phyloP scores from a whole-genome alignment of 495 filamentous ascomycete species.

The Aspergillus homomorphus region DNA sequence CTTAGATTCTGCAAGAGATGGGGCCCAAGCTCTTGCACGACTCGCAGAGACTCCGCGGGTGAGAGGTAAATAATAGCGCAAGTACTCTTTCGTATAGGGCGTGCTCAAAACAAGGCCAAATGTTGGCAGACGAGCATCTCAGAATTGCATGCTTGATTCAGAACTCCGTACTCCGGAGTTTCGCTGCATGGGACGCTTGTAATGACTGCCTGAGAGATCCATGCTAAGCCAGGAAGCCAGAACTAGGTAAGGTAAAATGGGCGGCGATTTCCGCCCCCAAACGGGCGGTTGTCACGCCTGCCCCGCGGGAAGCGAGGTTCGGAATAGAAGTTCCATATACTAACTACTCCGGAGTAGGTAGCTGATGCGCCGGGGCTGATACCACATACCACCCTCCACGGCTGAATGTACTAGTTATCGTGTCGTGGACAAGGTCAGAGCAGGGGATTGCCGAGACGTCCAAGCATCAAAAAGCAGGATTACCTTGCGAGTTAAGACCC shows the following conservation, averaged over 20 bases:
- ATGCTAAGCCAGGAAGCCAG: constrained; percentile 4
- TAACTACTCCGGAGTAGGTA: not conserved
- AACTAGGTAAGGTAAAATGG: constrained; percentile 1
- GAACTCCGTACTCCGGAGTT: too few species aligned
- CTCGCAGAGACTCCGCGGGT: not conserved
- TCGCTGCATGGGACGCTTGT: too few species aligned
- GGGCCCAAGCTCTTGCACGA: constrained; percentile 1
- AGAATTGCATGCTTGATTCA: too few species aligned
- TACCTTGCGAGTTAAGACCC: too few species aligned
- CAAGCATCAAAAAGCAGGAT: too few species aligned
- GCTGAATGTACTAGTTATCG: not conserved
- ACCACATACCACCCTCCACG: not conserved
- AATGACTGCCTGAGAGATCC: not conserved
- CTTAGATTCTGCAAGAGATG: not conserved
- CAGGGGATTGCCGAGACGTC: not conserved
- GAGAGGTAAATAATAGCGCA: not conserved
- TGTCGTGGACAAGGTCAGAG: not conserved
- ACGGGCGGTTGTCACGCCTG: constrained; percentile 4
- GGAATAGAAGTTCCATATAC: not conserved
- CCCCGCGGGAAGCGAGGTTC: not conserved
- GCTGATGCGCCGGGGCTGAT: not conserved
- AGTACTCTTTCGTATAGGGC: not conserved
- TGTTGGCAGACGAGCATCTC: too few species aligned
- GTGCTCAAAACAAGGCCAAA: not conserved
- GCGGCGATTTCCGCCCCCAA: constrained; percentile 16